Evolutionary conservation across 2,329 filamentous ascomycete species (phyloP).

Genomic region (Alternaria metachromatica): DNA sequence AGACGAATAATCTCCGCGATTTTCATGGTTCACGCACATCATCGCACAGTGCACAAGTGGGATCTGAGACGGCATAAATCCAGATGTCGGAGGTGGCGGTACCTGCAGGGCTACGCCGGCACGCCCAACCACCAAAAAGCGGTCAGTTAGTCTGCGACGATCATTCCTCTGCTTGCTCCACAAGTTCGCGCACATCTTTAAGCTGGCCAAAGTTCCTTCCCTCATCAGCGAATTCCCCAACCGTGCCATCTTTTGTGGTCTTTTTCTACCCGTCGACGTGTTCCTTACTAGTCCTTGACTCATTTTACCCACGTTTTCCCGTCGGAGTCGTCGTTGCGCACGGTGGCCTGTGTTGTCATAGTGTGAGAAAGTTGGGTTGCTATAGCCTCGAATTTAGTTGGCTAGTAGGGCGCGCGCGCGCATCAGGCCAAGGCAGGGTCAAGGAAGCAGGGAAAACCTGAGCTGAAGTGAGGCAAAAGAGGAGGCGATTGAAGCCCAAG

Average conservation of each 20-base stretch:
- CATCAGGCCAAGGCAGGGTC: background rate
- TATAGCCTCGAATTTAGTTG: background rate
- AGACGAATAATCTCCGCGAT: slow-evolving; percentile 1
- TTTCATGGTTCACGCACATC: slow-evolving; percentile 29
- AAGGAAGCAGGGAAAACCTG: background rate
- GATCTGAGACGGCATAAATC: slow-evolving; percentile 13
- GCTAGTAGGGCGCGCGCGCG: background rate
- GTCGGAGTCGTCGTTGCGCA: background rate
- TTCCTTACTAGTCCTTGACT: background rate
- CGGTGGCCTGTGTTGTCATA: slow-evolving; percentile 1
- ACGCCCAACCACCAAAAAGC: slow-evolving; percentile 29
- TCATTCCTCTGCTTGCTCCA: slow-evolving; percentile 27
- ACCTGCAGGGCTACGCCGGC: slow-evolving; percentile 25
- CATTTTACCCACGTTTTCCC: background rate
- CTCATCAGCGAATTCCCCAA: slow-evolving; percentile 15
- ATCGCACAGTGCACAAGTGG: slow-evolving; percentile 21
- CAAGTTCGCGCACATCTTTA: slow-evolving; percentile 33
- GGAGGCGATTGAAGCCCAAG: slow-evolving; percentile 23
- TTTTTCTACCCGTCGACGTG: slow-evolving; percentile 1
- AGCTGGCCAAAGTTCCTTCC: slow-evolving; percentile 11
- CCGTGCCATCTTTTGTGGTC: slow-evolving; percentile 18
- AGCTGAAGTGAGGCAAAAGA: background rate
- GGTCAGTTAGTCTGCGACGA: slow-evolving; percentile 26
- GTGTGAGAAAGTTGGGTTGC: background rate
- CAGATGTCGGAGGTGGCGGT: slow-evolving; percentile 13